Base-by-base conservation (phyloP, 2,329 filamentous ascomycete genomes). In the Dactylellina sp. region DNA sequence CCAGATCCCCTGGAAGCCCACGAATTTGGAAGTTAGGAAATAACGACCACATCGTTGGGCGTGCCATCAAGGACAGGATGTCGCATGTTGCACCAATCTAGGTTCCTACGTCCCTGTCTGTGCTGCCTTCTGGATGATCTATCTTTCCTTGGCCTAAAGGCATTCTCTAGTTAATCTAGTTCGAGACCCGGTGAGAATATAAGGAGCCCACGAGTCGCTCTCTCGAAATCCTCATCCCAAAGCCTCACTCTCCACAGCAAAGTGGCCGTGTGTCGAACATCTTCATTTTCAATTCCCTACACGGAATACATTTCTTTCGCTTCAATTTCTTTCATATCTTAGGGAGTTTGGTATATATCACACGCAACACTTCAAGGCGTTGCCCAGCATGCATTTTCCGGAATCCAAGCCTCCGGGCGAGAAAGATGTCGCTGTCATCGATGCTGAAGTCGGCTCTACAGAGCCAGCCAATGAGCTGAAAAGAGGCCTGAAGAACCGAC, bases 401-500 rank as follows among this genome's bases (percentile, higher is more conserved):
- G 70, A 74, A 32, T 28, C 70, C 39, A 74, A 74, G 42, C 55
- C 61, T 9, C 35, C 50, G 24, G 28, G 20, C 32, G 68, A 60
- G 24, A 65, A 74, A 35, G 70, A 61, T 55, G 61, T 46, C 55
- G 60, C 35, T n/a, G 37, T 55, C 25, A 50, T 28, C 25, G 70
- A 74, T 32, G 53, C 53, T 24, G 68, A 74, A 55, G n/a, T 74
- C 18, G 55, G 60, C 40, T 39, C 60, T 16, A n/a, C 49, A 11
- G 57, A 56, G 25, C 50, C 50, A 37, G 37, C 42, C 0, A 46
- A 70, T 25, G 80, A 84, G 77, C 80, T 84, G 50, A 82, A 84
- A 76, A 81, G 82, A 55, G 80, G 81, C 77, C 85, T 88, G 82
- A 85, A 86, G 82, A 81, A 82, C 57, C 84, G 86, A 76, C 86